Conservation (phyloP, 2,329 filamentous ascomycete species). For the Pyrenophora tritici-repentis region DNA sequence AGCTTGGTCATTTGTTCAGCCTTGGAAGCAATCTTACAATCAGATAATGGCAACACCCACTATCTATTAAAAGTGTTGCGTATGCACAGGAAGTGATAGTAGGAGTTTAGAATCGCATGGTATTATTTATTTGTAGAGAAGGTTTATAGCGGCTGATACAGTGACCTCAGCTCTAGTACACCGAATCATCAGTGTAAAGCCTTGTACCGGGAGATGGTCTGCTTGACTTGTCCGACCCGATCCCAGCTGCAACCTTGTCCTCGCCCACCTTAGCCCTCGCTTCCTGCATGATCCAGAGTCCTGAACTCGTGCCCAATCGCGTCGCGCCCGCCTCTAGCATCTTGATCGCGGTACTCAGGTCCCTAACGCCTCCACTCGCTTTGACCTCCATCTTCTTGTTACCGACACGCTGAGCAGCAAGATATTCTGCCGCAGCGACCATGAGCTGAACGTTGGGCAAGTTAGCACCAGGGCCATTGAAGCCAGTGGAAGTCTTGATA, state of each 20-base stretch:
- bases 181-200: constrained; percentile 45
- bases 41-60: no score
- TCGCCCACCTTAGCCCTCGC: constrained; percentile 31
- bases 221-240: constrained; percentile 17
- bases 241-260: constrained; percentile 27
- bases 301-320: constrained; percentile 61
- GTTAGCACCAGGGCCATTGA: constrained; percentile 60
- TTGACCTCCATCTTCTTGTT: constrained; percentile 57
- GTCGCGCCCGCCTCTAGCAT: constrained; percentile 63
- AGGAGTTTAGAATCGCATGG: not conserved
- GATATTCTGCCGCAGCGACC: constrained; percentile 54
- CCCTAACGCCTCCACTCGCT: constrained; percentile 62
- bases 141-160: not conserved
- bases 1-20: no score
- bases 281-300: constrained; percentile 61
- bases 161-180: constrained; percentile 2
- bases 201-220: constrained; percentile 35
- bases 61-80: no score
- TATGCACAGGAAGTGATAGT: no score
- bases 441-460: constrained; percentile 60
- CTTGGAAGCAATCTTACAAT: no score
- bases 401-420: constrained; percentile 42
- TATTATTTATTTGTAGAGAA: no score
- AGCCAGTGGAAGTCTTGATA: constrained; percentile 66
- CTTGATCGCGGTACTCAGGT: constrained; percentile 54